phyloP scores from a whole-genome alignment of 306 rosid genomes.

The Vigna reflexopilosa region DNA sequence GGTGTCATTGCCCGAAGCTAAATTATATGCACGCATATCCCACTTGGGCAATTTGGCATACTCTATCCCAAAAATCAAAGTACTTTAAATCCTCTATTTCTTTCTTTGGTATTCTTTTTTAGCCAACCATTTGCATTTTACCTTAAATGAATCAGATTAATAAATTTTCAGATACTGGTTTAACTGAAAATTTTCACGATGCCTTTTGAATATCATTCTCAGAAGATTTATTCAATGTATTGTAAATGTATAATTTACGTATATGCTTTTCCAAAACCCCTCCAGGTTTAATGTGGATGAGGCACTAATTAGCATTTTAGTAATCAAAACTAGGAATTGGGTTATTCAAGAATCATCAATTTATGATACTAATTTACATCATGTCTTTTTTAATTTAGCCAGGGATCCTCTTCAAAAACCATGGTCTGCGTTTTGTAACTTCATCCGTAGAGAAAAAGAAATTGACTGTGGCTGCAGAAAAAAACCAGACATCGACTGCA shows the following conservation, averaged over 20 bases:
- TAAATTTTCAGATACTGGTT: not conserved
- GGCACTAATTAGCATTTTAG: not conserved
- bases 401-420: conserved; percentile 55
- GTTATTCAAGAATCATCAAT: not conserved
- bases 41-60: conserved; percentile 75
- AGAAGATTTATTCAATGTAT: not conserved
- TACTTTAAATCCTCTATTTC: conserved; percentile 16
- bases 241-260: not conserved
- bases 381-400: conserved; percentile 55
- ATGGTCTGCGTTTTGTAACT: conserved; percentile 62
- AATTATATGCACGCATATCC: conserved; percentile 69
- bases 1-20: conserved; percentile 69
- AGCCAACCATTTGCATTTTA: not conserved
- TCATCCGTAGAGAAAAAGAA: conserved; percentile 72
- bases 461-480: conserved; percentile 51
- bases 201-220: not conserved
- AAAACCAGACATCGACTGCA: conserved; percentile 44
- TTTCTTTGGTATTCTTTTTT: not conserved
- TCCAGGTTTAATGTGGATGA: not conserved
- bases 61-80: conserved; percentile 69
- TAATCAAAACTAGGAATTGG: conserved; percentile 3
- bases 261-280: conserved; percentile 6
- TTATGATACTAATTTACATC: not conserved
- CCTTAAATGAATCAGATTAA: not conserved
- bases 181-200: not conserved